These are phyloP conservation scores for Protostelium mycophagum DNA, from an alignment of 78 protist genomes.

Conservation along the genomic window DNA sequence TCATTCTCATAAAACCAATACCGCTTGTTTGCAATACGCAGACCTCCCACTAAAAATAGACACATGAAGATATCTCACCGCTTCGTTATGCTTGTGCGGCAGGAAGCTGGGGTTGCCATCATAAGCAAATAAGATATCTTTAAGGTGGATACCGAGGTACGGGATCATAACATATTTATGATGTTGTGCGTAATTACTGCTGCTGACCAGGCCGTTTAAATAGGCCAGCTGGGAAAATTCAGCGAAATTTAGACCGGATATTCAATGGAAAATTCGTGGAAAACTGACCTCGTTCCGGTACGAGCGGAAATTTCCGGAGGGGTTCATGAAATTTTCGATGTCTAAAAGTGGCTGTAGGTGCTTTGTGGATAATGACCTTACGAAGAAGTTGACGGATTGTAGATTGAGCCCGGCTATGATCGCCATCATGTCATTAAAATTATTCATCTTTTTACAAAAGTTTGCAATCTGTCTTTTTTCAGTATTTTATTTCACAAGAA, in stretches of 20 bases:
- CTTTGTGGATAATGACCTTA: background rate
- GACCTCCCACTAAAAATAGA: no score
- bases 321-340: background rate
- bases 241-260: background rate
- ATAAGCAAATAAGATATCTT: background rate
- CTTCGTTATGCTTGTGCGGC: background rate
- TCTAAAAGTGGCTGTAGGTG: background rate
- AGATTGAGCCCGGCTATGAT: background rate
- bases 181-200: background rate
- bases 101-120: background rate
- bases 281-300: background rate
- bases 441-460: background rate
- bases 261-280: no score
- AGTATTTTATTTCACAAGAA: no score
- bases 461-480: background rate
- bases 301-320: background rate
- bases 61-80: no score
- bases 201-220: background rate
- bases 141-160: background rate
- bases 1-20: no score
- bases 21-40: no score
- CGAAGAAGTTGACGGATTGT: background rate
- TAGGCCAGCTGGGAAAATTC: background rate
- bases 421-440: background rate
- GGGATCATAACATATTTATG: background rate